Evolutionary conservation across 2,329 filamentous ascomycete genomes (phyloP), one percentile per base, ranked within the genome.

Genomic region (Penicillium sumatraense): DNA sequence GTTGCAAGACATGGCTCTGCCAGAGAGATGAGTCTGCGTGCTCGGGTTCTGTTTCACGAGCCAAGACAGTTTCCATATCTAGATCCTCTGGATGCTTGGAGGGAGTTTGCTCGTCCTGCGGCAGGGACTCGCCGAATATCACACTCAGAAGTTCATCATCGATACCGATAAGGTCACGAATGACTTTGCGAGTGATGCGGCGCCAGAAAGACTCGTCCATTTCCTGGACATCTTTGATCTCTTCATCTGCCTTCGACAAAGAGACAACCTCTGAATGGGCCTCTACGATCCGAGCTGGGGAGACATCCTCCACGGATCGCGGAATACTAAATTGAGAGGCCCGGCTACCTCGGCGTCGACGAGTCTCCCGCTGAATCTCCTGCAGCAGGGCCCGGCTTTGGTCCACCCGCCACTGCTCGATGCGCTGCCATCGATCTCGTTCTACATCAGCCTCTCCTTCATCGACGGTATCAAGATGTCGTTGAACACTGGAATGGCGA

Each of bases 381-480:
- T 96, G 90, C 29, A 97, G 73, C 24, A 99, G 79, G 10, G 91
- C 86, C 55, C 86, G 85, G 72, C 92, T 96, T 72, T 99, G 93
- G 68, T 98, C 93, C 68, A 96, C 76, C 53, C 93, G 85, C 95
- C 95, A 99, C 49, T 86, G 84, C 74, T 98, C 93, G 69, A 99
- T 96, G 57, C 93, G 85, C 64, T 88, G 86, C 69, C 88, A 89
- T 69, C 89, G 88, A 63, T 96, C 91, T 36, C 84, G 79, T 60
- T 91, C 88, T 36, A 87, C 83, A 24, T 81, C 75, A 31, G 79
- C 76, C 38, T 84, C 81, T 33, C 81, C 79, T 53, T 86, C 82
- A 62, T 85, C 78, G 36, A 86, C 72, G 10, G 79, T 77, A 61
- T 85, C 83, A 11, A 87, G 65, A 53, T 81, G 78, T 54, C 79